phyloP scores from a whole-genome alignment of 176 grass and related monocot genomes.

The Alopecurus myosuroides region DNA sequence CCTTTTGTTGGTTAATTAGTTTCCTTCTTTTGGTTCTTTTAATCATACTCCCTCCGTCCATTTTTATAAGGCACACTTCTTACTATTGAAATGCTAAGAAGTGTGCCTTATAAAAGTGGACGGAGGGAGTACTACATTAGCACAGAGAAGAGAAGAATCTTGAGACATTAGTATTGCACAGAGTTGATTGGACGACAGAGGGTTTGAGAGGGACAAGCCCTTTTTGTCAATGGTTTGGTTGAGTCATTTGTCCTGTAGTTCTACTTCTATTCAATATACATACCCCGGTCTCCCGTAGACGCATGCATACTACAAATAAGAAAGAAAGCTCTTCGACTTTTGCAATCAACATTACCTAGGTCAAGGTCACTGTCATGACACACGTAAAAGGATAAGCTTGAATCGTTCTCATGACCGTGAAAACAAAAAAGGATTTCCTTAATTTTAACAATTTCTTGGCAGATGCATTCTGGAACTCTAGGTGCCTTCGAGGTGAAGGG shows the following conservation, averaged over 20 bases:
- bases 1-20: conserved; percentile 11
- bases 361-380: conserved; percentile 19
- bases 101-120: too few relatives aligned
- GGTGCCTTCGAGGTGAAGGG: not conserved
- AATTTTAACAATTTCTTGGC: not conserved
- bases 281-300: not conserved
- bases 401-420: not conserved
- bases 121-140: conserved; percentile 20
- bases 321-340: not conserved
- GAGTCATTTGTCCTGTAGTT: conserved; percentile 10
- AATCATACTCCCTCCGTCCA: too few relatives aligned
- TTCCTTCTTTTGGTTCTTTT: not conserved
- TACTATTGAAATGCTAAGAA: too few relatives aligned
- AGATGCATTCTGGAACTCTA: not conserved
- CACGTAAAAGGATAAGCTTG: conserved; percentile 17
- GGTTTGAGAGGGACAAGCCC: not conserved
- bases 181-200: conserved; percentile 3
- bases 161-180: conserved; percentile 3
- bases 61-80: too few relatives aligned
- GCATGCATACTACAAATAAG: not conserved
- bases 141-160: not conserved
- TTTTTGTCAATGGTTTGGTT: conserved; percentile 36
- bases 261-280: not conserved
- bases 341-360: not conserved
- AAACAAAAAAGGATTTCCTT: not conserved